phyloP scores from a whole-genome alignment of 306 rosid genomes.

The Morella rubra region DNA sequence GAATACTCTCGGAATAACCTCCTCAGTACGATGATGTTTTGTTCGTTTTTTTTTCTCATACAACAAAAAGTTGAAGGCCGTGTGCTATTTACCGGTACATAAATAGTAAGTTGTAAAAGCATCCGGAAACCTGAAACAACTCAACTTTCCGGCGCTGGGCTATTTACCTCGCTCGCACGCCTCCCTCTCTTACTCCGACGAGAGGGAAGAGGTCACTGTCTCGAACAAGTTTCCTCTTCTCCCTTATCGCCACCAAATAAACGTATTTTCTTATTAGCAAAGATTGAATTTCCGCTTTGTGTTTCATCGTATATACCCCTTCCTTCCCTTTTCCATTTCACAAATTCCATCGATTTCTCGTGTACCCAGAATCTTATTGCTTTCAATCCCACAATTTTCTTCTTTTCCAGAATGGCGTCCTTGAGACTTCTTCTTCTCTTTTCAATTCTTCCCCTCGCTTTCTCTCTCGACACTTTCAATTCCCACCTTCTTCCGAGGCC shows the following conservation, averaged over 20 bases:
- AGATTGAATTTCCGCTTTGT: conserved; percentile 5
- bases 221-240: not conserved
- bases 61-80: too few species aligned
- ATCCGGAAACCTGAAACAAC: too few species aligned
- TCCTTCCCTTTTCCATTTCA: not conserved
- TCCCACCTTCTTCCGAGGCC: conserved; percentile 55
- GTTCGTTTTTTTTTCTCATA: not conserved
- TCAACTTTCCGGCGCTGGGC: too few species aligned
- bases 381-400: not conserved
- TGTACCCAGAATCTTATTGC: conserved; percentile 3
- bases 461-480: conserved; percentile 40
- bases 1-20: too few species aligned
- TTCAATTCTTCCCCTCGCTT: conserved; percentile 35
- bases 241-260: not conserved
- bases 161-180: conserved; percentile 1
- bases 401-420: conserved; percentile 28
- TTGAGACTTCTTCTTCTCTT: conserved; percentile 29
- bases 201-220: conserved; percentile 9
- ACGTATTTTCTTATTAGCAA: not conserved
- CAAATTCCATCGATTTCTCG: conserved; percentile 5
- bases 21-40: not conserved
- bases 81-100: too few species aligned
- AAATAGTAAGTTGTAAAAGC: too few species aligned
- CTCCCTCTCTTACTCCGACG: not conserved
- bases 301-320: not conserved